phyloP scores from a whole-genome alignment of 192 early-diverging fungal genomes.

The Linnemannia zychae region DNA sequence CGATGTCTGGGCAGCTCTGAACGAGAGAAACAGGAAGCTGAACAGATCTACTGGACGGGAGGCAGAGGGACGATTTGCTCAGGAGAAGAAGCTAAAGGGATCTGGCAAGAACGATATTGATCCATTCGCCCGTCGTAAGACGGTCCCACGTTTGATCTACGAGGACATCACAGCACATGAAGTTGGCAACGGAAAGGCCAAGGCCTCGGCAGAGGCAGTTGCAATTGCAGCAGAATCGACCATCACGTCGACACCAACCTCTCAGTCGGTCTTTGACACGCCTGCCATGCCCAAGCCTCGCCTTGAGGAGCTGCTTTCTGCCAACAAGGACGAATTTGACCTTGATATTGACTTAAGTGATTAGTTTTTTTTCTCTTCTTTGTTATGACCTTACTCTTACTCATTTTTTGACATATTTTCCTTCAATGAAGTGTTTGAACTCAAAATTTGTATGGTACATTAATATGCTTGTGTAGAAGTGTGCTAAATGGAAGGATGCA shows the following conservation, averaged over 20 bases:
- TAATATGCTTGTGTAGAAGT: background rate
- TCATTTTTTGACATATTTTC: background rate
- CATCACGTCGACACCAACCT: background rate
- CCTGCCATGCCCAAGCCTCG: conserved; percentile 49
- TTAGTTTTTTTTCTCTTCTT: background rate
- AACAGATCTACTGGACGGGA: conserved; percentile 61
- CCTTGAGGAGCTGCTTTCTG: conserved; percentile 42
- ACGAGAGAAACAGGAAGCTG: conserved; percentile 66
- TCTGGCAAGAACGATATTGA: conserved; percentile 30
- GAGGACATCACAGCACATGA: conserved; percentile 26
- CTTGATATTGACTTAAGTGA: conserved; percentile 35
- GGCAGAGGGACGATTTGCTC: conserved; percentile 48
- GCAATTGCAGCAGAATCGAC: background rate
- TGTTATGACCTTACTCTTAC: background rate
- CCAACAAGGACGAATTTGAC: conserved; percentile 49
- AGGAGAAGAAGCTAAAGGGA: conserved; percentile 42
- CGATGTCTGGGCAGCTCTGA: conserved; percentile 68
- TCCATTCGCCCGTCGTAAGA: conserved; percentile 58
- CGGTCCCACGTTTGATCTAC: conserved; percentile 50
- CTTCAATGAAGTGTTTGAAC: background rate
- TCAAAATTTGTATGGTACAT: background rate
- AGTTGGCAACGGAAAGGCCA: conserved; percentile 12
- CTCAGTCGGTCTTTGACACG: conserved; percentile 25
- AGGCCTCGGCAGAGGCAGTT: conserved; percentile 17
- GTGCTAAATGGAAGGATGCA: background rate